phyloP scores from a whole-genome alignment of 305 asterid species.

The Fraxinus floribunda region DNA sequence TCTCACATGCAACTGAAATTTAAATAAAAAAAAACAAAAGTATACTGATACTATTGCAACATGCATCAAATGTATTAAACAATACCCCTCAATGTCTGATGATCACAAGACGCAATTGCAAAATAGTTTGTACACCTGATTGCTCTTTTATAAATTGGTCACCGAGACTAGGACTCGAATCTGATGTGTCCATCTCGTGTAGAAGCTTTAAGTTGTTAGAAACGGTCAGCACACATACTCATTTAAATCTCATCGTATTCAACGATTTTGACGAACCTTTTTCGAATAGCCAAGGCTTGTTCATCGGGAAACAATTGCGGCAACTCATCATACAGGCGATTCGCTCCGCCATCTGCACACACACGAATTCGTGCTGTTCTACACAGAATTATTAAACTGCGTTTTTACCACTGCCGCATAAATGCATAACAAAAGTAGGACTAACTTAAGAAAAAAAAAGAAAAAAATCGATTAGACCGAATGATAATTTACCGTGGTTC shows the following conservation, averaged over 20 bases:
- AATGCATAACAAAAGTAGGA: neutral
- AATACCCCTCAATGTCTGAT: neutral
- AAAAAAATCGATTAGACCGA: neutral
- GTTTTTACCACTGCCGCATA: neutral
- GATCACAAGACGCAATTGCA: neutral
- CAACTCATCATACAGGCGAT: slow-evolving; percentile 78
- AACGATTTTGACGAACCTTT: slow-evolving; percentile 40
- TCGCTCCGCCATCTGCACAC: slow-evolving; percentile 96
- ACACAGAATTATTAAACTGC: slow-evolving; percentile 24
- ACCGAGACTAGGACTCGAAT: neutral
- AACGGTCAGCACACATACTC: neutral
- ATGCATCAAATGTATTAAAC: neutral
- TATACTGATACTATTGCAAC: neutral
- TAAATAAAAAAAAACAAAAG: too few species aligned
- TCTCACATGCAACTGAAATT: neutral
- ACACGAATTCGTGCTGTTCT: slow-evolving; percentile 75
- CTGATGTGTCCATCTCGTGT: neutral
- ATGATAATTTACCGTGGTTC: slow-evolving; percentile 57
- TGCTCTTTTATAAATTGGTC: neutral
- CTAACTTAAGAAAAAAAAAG: neutral
- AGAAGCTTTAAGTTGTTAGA: neutral
- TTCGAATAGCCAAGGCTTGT: slow-evolving; percentile 52
- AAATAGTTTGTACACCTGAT: neutral
- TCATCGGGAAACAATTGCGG: slow-evolving; percentile 65
- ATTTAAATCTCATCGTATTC: neutral